Evolutionary conservation across 768 basidiomycete species (phyloP).

Genomic region (Floccularia luteovirens): DNA sequence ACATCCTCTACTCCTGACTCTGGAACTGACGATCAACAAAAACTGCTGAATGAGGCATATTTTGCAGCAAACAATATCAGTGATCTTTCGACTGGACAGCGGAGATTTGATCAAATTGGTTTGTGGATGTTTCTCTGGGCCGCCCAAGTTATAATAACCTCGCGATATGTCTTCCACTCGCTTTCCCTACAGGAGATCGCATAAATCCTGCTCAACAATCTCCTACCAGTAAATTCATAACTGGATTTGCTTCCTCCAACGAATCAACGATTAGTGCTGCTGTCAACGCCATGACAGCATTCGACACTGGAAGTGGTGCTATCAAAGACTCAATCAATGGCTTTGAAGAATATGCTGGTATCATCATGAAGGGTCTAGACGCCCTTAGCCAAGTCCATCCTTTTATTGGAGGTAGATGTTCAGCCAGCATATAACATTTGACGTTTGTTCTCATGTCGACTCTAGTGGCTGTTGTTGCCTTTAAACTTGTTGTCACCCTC

Average conservation of each 20-base stretch:
- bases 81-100: neutral
- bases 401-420: neutral
- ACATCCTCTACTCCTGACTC: neutral
- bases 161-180: neutral
- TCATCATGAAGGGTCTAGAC: neutral
- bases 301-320: neutral
- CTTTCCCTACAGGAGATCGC: neutral
- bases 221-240: neutral
- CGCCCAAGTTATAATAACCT: neutral
- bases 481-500: conserved; percentile 31
- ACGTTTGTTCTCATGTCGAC: neutral
- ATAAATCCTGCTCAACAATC: neutral
- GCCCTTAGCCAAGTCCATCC: neutral
- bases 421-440: too few relatives aligned
- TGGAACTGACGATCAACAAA: neutral
- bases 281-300: neutral
- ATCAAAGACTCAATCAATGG: neutral
- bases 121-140: neutral
- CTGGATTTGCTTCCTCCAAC: neutral
- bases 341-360: neutral
- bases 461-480: conserved; percentile 30
- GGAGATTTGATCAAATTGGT: neutral
- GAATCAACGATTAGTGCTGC: neutral
- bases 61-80: neutral
- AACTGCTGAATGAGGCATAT: neutral